Conservation (phyloP, 2,329 filamentous ascomycete genomes). For the Chaetomium globosum region DNA sequence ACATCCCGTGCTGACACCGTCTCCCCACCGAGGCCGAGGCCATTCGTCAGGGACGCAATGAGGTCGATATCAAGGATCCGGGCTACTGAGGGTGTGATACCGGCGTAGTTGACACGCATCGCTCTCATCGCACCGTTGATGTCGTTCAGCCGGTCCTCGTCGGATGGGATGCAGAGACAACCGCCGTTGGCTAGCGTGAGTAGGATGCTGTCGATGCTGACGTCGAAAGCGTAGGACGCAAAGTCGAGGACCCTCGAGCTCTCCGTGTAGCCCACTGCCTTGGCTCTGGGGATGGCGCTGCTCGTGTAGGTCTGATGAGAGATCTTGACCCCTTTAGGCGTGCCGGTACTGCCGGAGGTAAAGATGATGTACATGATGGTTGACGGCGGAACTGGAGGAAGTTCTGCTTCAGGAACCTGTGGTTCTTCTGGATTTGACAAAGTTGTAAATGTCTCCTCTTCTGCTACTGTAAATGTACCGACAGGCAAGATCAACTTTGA, state of each 20-base stretch:
- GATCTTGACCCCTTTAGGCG: conserved; percentile 56
- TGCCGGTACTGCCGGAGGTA: conserved; percentile 60
- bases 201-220: conserved; percentile 47
- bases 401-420: background rate
- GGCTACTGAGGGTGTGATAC: conserved; percentile 53
- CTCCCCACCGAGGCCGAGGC: conserved; percentile 36
- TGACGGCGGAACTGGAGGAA: conserved; percentile 30
- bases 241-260: conserved; percentile 40
- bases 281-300: conserved; percentile 44
- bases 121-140: conserved; percentile 33
- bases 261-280: conserved; percentile 49
- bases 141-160: conserved; percentile 28
- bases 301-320: conserved; percentile 39
- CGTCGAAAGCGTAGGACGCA: conserved; percentile 48
- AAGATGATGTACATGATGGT: conserved; percentile 43
- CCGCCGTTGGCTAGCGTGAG: conserved; percentile 46
- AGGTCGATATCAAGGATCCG: conserved; percentile 32
- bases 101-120: conserved; percentile 50
- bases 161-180: conserved; percentile 49
- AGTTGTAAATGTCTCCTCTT: conserved; percentile 10
- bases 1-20: conserved; percentile 34
- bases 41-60: conserved; percentile 42
- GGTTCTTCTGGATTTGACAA: background rate
- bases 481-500: conserved; percentile 24
- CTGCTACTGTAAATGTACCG: conserved; percentile 13